A percentile compares a stretch with the other conserved stretches of the same genome.
phyloP scores from a whole-genome alignment of 176 grass and related monocot species.

The Juncus inflexus region DNA sequence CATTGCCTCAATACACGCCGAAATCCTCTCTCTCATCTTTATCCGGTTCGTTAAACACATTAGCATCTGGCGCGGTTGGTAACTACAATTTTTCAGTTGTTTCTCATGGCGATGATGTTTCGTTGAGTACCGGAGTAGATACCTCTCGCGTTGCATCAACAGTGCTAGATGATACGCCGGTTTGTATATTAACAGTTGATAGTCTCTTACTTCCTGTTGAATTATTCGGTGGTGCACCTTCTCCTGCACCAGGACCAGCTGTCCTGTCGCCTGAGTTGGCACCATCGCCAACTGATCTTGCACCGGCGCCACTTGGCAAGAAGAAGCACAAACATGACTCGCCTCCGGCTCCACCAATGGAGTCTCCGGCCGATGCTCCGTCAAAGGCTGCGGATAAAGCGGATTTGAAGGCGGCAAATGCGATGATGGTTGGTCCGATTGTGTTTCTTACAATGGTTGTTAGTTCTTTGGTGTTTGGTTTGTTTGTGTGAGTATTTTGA shows the following conservation, averaged over 20 bases:
- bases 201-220: constrained; percentile 59
- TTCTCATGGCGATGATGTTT: constrained; percentile 58
- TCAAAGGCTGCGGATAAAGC: constrained; percentile 41
- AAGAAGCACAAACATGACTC: constrained; percentile 32
- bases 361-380: constrained; percentile 36
- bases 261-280: constrained; percentile 16
- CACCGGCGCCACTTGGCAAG: constrained; percentile 7
- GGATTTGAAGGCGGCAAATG: constrained; percentile 26
- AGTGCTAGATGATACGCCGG: constrained; percentile 67
- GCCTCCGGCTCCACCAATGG: constrained; percentile 24
- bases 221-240: constrained; percentile 47
- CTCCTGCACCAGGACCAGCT: constrained; percentile 31
- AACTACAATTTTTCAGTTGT: constrained; percentile 48
- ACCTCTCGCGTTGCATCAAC: constrained; percentile 68
- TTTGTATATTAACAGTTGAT: constrained; percentile 63
- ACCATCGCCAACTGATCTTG: constrained; percentile 2
- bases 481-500: constrained; percentile 34
- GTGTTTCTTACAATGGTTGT: constrained; percentile 22
- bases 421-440: neutral
- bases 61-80: constrained; percentile 40
- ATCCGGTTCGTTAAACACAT: constrained; percentile 41
- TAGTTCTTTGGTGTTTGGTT: constrained; percentile 26
- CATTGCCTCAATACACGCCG: constrained; percentile 57
- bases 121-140: constrained; percentile 56
- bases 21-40: constrained; percentile 62